These are phyloP conservation scores for Xylaria cubensis DNA, from an alignment of 495 filamentous ascomycete genomes.

Conservation along the genomic window DNA sequence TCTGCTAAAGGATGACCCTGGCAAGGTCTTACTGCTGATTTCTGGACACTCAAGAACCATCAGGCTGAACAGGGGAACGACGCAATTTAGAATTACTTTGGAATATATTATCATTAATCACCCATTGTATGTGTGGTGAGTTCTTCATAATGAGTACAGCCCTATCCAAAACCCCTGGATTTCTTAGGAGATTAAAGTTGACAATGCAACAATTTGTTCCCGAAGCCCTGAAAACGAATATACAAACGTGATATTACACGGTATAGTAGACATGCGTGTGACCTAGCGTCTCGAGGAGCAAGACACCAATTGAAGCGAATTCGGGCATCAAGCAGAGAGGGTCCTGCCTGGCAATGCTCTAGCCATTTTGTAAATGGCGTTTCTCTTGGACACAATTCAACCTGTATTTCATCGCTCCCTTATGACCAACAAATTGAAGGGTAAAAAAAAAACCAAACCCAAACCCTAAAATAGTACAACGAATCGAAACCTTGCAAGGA, in stretches of 20 bases:
- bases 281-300: slow-evolving; percentile 5
- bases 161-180: slow-evolving; percentile 22
- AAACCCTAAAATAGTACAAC: slow-evolving; percentile 41
- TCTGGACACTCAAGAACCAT: too few species aligned
- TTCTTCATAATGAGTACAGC: slow-evolving; percentile 26
- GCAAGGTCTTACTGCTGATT: background rate
- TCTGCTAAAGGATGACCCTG: background rate
- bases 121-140: slow-evolving; percentile 14
- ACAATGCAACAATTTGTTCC: background rate
- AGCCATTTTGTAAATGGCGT: slow-evolving; percentile 21
- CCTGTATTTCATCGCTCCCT: slow-evolving; percentile 18
- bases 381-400: slow-evolving; percentile 28
- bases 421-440: slow-evolving; percentile 16
- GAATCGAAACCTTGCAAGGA: slow-evolving; percentile 33
- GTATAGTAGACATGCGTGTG: slow-evolving; percentile 8
- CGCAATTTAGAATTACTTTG: background rate
- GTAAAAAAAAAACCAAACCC: slow-evolving; percentile 28
- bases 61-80: background rate
- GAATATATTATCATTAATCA: slow-evolving; percentile 31
- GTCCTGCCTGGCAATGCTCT: slow-evolving; percentile 25
- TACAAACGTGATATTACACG: slow-evolving; percentile 27
- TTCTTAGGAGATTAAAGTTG: slow-evolving; percentile 3
- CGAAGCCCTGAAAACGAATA: slow-evolving; percentile 18
- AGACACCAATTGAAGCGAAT: slow-evolving; percentile 22
- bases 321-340: slow-evolving; percentile 27